Evolutionary conservation across 148 eudicot species (phyloP), one percentile per base, ranked within the genome.

Genomic region (Rhododendron ferrugineum): DNA sequence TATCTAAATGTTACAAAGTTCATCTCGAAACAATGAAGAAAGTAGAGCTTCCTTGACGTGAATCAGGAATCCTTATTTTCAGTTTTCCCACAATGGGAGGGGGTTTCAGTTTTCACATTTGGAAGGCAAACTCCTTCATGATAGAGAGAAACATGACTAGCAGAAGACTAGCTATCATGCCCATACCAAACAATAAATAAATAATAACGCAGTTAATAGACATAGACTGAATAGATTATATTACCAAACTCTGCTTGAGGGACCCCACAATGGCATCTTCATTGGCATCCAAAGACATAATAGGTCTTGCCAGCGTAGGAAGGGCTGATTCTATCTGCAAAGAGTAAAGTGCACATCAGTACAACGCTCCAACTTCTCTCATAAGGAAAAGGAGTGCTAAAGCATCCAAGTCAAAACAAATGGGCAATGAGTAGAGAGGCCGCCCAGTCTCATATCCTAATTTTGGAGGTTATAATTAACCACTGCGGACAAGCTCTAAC

Each of bases 261-360:
- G 94, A 93, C 90, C 99, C 99, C 86, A 94, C 94, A 70, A 97
- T 88, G 72, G 98, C 98, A 91, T 95, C 99, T 90, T 95, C 98
- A 88, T 90, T 95, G 84, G 99, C 98, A 90, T 97, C 98, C 90
- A 97, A 87, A 85, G 99, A 95, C 99, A 95, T 97, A 70, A 97
- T 97, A 79, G 99, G 99, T 90, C 92, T 93, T 47, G 96, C 93
- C 82, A 94, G 93, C 32, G 93, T 92, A 32, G 99, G 99, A 81
- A 97, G 92, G 79, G 94, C 95, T 86, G 98, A 84, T 91, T 97
- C 99, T 85, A 97, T 95, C 99, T 97, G 90, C 62, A 86, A 46
- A 54, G 81, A 82, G 34, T 34, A 76, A 84, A 78, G 78, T 52
- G 54, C 49, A 82, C 32, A 16, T 62, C 79, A 82, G 18, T 10